Base-by-base conservation (phyloP, 2,329 filamentous ascomycete species). In the Trichophyton simii region DNA sequence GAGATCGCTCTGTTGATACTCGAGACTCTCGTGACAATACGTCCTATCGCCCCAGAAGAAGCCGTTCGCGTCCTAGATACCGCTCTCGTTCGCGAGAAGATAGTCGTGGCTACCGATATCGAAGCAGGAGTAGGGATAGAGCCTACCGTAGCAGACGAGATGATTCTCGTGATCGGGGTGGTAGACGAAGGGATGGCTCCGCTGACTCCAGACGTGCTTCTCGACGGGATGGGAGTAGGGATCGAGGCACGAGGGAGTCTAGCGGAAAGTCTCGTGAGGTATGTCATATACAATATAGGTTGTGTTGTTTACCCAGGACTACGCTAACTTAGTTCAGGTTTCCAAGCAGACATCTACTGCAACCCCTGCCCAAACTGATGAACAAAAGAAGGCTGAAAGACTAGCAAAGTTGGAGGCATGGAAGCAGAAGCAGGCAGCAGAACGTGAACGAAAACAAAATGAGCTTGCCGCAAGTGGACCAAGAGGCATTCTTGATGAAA, bases 391-490 rank as follows among this genome's bases (percentile, higher is more conserved):
- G 72, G 87, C 87, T 58, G 88, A 92, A 72, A 81, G 88, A 65
- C 79, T 91, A 50, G 89, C 89, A 31, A 91, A 89, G 71, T 76
- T 95, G 31, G 89, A 92, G 72, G 88, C 89, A 62, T 96, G 91
- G 91, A 96, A 96, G 76, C 88, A 90, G 74, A 92, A 91, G 75
- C 87, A 90, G 71, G 80, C 80, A 4, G 88, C 89, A 65, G 84
- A 85, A 70, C 86, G 87, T 67, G 86, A 87, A 67, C 82, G 82
- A 65, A 89, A 89, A 71, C 83, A 88, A 70, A 85, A 84, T 68
- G 83, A 87, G 68, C 80, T 85, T 52, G 74, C 74, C 44, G 84
- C 83, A 60, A 79, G 83, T 46, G 85, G 84, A 65, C 82, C 86
- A 44, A 80, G 83, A 67, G 87, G 82, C 67, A 82, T 90, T 61